Percentiles rank a stretch among this genome's conserved stretches.
Evolutionary conservation across 179 eudicot genomes (phyloP).

Genomic region (Camellia oleifera): DNA sequence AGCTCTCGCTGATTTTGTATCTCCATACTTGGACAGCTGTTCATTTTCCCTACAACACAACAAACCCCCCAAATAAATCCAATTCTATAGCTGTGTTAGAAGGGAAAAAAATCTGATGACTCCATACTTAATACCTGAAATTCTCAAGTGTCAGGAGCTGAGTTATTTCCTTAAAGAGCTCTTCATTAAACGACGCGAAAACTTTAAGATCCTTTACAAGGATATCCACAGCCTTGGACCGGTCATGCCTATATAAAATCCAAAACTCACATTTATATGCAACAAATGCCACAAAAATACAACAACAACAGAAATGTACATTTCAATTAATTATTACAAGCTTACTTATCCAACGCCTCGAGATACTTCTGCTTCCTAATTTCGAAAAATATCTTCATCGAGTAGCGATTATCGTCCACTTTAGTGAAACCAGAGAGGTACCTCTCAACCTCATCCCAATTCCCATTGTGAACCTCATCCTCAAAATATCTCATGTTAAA

Average conservation of each 20-base stretch:
- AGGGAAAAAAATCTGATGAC: too few species aligned
- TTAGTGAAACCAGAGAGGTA: slow-evolving; percentile 94
- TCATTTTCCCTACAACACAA: slow-evolving; percentile 72
- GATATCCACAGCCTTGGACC: slow-evolving; percentile 77
- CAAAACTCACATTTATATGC: too few species aligned
- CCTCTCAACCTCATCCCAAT: slow-evolving; percentile 94
- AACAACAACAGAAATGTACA: not conserved
- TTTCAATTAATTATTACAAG: not conserved
- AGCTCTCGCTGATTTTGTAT: slow-evolving; percentile 88
- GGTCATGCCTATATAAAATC: slow-evolving; percentile 53
- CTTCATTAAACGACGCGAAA: slow-evolving; percentile 76
- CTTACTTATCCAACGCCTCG: slow-evolving; percentile 94
- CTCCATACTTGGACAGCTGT: slow-evolving; percentile 90
- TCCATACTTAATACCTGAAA: slow-evolving; percentile 48
- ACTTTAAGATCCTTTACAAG: slow-evolving; percentile 87
- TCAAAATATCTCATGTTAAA: slow-evolving; percentile 95
- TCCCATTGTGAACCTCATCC: slow-evolving; percentile 83
- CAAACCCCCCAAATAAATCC: slow-evolving; percentile 1
- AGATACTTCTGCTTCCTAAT: slow-evolving; percentile 91
- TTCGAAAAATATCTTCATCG: slow-evolving; percentile 93
- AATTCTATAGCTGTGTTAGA: too few species aligned
- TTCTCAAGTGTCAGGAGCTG: slow-evolving; percentile 75
- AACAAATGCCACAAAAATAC: not conserved
- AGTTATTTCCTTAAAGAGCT: slow-evolving; percentile 82
- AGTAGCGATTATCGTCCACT: slow-evolving; percentile 91